Base-by-base conservation (phyloP, 1,284 basidiomycete species). In the Pulveroboletus sp. region DNA sequence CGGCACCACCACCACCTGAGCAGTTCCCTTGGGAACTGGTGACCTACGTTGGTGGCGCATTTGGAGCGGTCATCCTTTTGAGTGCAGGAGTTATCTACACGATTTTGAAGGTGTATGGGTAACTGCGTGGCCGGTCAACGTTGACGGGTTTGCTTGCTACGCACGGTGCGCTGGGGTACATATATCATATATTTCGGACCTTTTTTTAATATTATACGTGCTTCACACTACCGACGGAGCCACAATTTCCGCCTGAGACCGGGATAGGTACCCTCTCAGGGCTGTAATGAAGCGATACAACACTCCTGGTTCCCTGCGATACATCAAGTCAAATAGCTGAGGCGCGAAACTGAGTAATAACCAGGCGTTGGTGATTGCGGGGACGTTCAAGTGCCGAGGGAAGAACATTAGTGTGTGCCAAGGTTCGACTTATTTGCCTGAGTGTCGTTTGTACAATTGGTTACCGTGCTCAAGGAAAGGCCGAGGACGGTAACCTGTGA, bases 1-100 rank as follows among this genome's bases (percentile, higher is more conserved):
- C 48, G 12, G 36, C 28, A 0, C 66, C 53, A 60, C 43, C 60
- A 29, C 22, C 49, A 47, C 18, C 62, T 17, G 45, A 62, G 36
- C 57, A 61, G 10, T 59, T 67, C 31, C 66, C 72, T 38, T 67
- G 69, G 62, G 79, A 80, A 63, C 20, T 81, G 42, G 55, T 71
- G 39, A 50, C 73, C 40, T 80, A 77, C 52, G 72, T 82, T 26
- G 75, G 63, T 7, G 79, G 73, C 17, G 76, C 74, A 17, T 70
- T 83, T 43, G 57, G 68, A 12, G 18, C 81, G 28, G 63, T 86
- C 39, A 24, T 78, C 15, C 63, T 62, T 1, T 36, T 81, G 24
- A 70, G 69, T 10, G 49, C 67, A 1, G 67, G 62, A 14, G 56
- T 75, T 14, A 67, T 74, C n/a, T 79, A 71, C 58, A 56, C 64